Base-by-base conservation (phyloP, 495 filamentous ascomycete genomes). In the Hypoxylon lienhwacheense region DNA sequence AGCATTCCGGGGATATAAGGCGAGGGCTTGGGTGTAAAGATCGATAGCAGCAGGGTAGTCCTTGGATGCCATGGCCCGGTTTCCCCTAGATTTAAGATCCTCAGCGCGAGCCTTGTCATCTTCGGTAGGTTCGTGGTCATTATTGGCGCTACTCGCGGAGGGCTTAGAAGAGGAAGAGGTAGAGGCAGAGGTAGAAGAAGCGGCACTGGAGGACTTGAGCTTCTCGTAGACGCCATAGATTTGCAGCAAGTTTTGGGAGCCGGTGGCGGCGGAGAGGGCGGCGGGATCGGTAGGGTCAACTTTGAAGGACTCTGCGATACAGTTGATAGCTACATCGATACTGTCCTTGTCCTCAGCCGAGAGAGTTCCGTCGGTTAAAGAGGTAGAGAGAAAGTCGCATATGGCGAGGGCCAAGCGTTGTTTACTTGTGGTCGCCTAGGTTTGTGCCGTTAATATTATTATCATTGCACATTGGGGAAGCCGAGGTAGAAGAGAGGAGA, bases 191-290 rank as follows among this genome's bases (percentile, higher is more conserved):
- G 45, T 40, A n/a, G 59, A 33, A 28, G 64, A 22, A 45, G 66
- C 54, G 21, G 64, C 43, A 43, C 64, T 52, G 41, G 63, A 53
- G 15, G 72, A 64, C 70, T 92, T 93, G 44, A 96, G 79, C 73
- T 95, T 96, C 77, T 97, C 93, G 74, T 95, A 97, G 57, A 96
- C 90, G 66, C 82, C 81, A 79, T 95, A 98, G 79, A 98, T 95
- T 70, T 80, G 81, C 26, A 88, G 79, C 17, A 98, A 86, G 61
- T 84, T 90, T 73, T 96, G 90, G 57, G 81, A 77, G 65, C 88
- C 91, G 58, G 93, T 69, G 56, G 91, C 91, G 60, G 86, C 82
- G 53, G 82, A 75, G 47, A 91, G 75, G 57, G 90, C 86, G 48
- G 83, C 75, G 58, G 80, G 73, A 73, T 96, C 84, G 53, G 79